Percentiles rank a stretch among this genome's conserved stretches.
phyloP scores from a whole-genome alignment of 768 basidiomycete species.

The Kwoniella bestiolae region DNA sequence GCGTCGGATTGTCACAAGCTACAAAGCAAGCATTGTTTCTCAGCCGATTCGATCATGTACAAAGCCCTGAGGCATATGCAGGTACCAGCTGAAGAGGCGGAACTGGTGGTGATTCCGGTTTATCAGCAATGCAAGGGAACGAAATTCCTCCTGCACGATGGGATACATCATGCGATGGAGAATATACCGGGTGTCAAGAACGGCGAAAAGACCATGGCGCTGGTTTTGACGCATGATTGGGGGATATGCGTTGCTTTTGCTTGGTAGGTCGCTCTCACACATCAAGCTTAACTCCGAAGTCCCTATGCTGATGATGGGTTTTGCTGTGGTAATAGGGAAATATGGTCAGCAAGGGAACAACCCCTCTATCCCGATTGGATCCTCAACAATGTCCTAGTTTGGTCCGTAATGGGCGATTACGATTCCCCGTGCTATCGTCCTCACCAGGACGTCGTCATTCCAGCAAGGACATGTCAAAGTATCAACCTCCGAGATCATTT shows the following conservation, averaged over 20 bases:
- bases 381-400: conserved; percentile 50
- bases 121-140: conserved; percentile 53
- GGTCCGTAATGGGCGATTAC: conserved; percentile 57
- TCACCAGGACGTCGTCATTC: conserved; percentile 57
- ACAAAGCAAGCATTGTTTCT: conserved; percentile 52
- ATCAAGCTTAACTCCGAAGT: too few species aligned
- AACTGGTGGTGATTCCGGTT: conserved; percentile 53
- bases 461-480: conserved; percentile 53
- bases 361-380: conserved; percentile 47
- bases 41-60: conserved; percentile 55
- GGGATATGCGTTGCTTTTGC: conserved; percentile 54
- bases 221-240: conserved; percentile 57
- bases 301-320: conserved; percentile 5
- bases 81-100: conserved; percentile 55
- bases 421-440: conserved; percentile 57
- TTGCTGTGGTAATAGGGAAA: conserved; percentile 39
- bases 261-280: conserved; percentile 32
- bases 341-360: conserved; percentile 49
- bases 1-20: conserved; percentile 48
- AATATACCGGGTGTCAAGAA: conserved; percentile 42
- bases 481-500: conserved; percentile 48
- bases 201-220: conserved; percentile 37
- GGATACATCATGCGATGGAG: conserved; percentile 38
- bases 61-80: conserved; percentile 47
- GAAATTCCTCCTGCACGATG: conserved; percentile 45